A percentile compares a stretch with the other conserved stretches of the same genome.
Evolutionary conservation across 805 yeast species (phyloP).

Genomic region (Myxozyma neotropica): DNA sequence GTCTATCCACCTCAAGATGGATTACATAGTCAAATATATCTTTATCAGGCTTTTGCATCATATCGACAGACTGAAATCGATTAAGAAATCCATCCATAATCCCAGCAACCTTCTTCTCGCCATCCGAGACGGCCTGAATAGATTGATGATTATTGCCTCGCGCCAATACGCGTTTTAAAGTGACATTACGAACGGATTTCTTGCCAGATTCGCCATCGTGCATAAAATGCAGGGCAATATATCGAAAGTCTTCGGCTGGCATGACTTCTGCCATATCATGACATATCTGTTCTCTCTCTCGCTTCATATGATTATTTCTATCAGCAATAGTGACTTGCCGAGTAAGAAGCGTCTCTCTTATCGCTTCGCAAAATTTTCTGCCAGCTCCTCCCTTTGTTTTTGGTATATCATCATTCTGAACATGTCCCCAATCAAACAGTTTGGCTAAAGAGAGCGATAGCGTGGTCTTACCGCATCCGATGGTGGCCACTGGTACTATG

Average conservation of each 20-base stretch:
- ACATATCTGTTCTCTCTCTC: slow-evolving; percentile 71
- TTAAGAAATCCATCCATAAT: slow-evolving; percentile 76
- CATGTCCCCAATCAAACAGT: slow-evolving; percentile 69
- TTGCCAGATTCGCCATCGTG: slow-evolving; percentile 38
- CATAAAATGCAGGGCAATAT: slow-evolving; percentile 71
- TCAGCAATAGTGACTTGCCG: slow-evolving; percentile 68
- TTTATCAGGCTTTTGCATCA: slow-evolving; percentile 56
- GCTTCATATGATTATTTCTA: slow-evolving; percentile 73
- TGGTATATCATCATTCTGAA: slow-evolving; percentile 78
- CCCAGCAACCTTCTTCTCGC: slow-evolving; percentile 53
- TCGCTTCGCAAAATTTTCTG: slow-evolving; percentile 34
- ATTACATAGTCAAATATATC: slow-evolving; percentile 65
- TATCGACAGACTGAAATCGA: slow-evolving; percentile 64
- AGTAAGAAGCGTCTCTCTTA: slow-evolving; percentile 44
- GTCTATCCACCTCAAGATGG: slow-evolving; percentile 53
- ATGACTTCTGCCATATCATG: slow-evolving; percentile 48
- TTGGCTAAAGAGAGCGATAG: slow-evolving; percentile 60
- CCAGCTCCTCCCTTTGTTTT: slow-evolving; percentile 38
- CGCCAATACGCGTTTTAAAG: slow-evolving; percentile 58
- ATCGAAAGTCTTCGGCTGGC: slow-evolving; percentile 52
- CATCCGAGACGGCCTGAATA: slow-evolving; percentile 56
- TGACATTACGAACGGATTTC: slow-evolving; percentile 43
- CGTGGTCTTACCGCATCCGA: slow-evolving; percentile 96
- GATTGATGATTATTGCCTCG: slow-evolving; percentile 92
- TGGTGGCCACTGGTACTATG: slow-evolving; percentile 80